phyloP scores from a whole-genome alignment of 441 rosid genomes.

The Populus trichocarpa region DNA sequence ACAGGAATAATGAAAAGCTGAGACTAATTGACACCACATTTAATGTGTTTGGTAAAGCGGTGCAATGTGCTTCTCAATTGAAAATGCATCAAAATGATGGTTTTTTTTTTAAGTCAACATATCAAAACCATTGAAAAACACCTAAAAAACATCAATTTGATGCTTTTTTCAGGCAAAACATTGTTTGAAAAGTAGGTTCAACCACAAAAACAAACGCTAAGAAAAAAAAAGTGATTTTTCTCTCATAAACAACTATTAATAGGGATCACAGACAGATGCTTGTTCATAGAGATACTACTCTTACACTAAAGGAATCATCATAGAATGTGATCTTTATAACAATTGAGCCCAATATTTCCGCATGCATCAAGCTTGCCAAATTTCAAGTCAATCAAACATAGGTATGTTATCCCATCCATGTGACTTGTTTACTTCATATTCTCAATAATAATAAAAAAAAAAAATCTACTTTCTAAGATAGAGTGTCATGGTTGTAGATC shows the following conservation, averaged over 20 bases:
- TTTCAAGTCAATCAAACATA: not conserved
- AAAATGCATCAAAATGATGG: too few species aligned
- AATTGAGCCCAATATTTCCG: not conserved
- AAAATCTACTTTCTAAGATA: not conserved
- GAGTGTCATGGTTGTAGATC: not conserved
- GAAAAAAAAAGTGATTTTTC: too few species aligned
- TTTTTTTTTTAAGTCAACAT: too few species aligned
- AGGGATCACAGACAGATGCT: not conserved
- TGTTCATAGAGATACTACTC: not conserved
- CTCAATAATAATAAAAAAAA: not conserved
- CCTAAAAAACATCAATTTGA: too few species aligned
- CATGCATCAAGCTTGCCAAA: not conserved
- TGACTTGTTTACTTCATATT: not conserved
- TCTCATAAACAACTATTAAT: not conserved
- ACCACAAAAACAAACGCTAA: too few species aligned
- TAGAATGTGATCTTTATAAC: not conserved
- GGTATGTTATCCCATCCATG: not conserved
- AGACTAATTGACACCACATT: too few species aligned
- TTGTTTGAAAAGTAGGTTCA: too few species aligned
- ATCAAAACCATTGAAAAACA: too few species aligned
- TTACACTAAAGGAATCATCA: not conserved
- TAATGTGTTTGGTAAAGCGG: too few species aligned
- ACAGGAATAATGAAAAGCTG: too few species aligned
- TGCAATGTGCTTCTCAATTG: too few species aligned
- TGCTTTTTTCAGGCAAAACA: too few species aligned